A percentile compares a stretch with the other conserved stretches of the same genome.
Conservation (phyloP, 139 green algal genomes). For the Asterochloris erici region DNA sequence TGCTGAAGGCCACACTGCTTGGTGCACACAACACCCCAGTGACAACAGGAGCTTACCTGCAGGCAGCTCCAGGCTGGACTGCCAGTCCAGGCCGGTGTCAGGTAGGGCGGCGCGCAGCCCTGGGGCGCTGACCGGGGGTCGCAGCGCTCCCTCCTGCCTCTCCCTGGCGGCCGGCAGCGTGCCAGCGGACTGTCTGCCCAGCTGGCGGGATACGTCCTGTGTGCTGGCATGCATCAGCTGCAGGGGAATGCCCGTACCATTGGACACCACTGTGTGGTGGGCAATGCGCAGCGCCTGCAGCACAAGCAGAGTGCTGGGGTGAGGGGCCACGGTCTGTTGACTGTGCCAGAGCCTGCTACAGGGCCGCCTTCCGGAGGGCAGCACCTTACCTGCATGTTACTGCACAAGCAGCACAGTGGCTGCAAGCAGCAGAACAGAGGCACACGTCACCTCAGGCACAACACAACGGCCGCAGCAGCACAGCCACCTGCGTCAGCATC, state of each 20-base stretch:
- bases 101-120: slow-evolving; percentile 8
- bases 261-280: slow-evolving; percentile 67
- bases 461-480: neutral
- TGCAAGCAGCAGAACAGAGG: neutral
- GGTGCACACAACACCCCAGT: too few species aligned
- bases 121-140: neutral
- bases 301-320: neutral
- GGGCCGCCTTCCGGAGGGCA: too few species aligned
- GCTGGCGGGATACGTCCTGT: neutral
- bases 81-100: slow-evolving; percentile 11
- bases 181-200: neutral
- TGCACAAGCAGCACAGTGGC: too few species aligned
- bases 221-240: slow-evolving; percentile 54
- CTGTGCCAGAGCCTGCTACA: too few species aligned
- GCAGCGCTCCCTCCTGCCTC: neutral
- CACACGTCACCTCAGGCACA: neutral
- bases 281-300: slow-evolving; percentile 59
- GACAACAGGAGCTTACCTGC: neutral
- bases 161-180: neutral
- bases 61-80: slow-evolving; percentile 19
- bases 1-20: too few species aligned
- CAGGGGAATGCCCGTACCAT: slow-evolving; percentile 66
- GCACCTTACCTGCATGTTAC: too few species aligned
- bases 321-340: neutral
- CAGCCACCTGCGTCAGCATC: neutral